Conservation (phyloP, 805 yeast genomes). For the Zygoascus bituminiphila region DNA sequence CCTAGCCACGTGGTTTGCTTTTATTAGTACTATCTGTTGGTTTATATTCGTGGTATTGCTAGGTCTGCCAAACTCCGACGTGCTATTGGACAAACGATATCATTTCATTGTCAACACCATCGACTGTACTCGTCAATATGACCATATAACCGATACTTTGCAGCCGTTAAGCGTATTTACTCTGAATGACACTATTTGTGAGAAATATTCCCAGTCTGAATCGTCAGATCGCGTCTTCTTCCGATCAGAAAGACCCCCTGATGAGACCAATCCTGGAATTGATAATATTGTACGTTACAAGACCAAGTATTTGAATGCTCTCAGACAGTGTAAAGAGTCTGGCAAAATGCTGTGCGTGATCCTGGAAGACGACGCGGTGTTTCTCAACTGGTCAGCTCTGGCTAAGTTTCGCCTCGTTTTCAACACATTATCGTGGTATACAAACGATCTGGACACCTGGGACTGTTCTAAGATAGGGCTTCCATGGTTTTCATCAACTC, state of each 20-base stretch:
- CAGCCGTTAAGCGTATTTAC: too few relatives aligned
- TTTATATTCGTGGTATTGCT: background rate
- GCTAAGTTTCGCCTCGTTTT: slow-evolving; percentile 8
- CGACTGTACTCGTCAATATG: background rate
- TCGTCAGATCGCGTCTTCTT: background rate
- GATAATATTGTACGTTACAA: background rate
- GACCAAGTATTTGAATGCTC: background rate
- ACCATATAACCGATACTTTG: background rate
- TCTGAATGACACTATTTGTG: background rate
- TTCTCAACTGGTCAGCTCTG: slow-evolving; percentile 7
- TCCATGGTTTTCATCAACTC: slow-evolving; percentile 14
- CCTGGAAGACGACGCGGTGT: slow-evolving; percentile 16
- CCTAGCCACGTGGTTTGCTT: background rate
- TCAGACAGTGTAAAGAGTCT: slow-evolving; percentile 10
- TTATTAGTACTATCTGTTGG: background rate
- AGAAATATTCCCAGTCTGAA: too few relatives aligned
- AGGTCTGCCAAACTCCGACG: background rate
- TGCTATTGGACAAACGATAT: background rate
- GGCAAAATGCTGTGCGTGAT: slow-evolving; percentile 13
- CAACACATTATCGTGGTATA: slow-evolving; percentile 12
- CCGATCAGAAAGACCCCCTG: background rate
- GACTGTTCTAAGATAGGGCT: slow-evolving; percentile 17
- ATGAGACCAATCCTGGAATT: background rate
- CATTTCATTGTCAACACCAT: slow-evolving; percentile 1
- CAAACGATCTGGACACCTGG: slow-evolving; percentile 14